These are phyloP conservation scores for Tylopilus vinaceipallidus DNA, from an alignment of 768 basidiomycete species.

Conservation along the genomic window DNA sequence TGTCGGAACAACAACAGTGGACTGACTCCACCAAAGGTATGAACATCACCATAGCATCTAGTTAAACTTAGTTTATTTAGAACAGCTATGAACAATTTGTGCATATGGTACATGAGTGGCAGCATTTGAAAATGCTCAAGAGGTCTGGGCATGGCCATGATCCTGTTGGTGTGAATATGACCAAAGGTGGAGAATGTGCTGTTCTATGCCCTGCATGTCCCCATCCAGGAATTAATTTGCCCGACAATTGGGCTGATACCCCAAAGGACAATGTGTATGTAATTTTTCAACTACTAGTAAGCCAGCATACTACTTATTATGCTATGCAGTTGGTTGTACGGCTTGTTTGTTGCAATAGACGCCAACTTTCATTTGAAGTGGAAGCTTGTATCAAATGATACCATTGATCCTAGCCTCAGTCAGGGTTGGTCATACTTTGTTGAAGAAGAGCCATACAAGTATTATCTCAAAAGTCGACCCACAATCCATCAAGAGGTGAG, in stretches of 20 bases:
- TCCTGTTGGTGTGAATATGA: not conserved
- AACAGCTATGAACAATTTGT: not conserved
- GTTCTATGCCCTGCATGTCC: not conserved
- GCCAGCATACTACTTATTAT: not conserved
- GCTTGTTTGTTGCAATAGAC: not conserved
- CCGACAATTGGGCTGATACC: not conserved
- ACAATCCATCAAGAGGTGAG: not conserved
- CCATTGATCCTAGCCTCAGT: not conserved
- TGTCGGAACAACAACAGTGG: not conserved
- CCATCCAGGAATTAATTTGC: not conserved
- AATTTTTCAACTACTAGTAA: no score
- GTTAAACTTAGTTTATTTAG: not conserved
- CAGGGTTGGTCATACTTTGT: not conserved
- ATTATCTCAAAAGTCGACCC: not conserved
- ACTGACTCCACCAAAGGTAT: not conserved
- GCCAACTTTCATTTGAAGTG: not conserved
- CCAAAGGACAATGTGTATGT: not conserved
- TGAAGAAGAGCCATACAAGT: not conserved
- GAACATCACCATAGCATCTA: no score
- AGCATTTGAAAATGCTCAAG: not conserved
- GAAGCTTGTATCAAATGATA: not conserved
- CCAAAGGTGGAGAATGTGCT: not conserved
- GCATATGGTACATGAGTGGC: not conserved
- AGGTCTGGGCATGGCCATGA: not conserved
- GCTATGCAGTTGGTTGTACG: not conserved